phyloP scores from a whole-genome alignment of 2,329 filamentous ascomycete genomes.

The Aspergillus brunneoviolaceus region DNA sequence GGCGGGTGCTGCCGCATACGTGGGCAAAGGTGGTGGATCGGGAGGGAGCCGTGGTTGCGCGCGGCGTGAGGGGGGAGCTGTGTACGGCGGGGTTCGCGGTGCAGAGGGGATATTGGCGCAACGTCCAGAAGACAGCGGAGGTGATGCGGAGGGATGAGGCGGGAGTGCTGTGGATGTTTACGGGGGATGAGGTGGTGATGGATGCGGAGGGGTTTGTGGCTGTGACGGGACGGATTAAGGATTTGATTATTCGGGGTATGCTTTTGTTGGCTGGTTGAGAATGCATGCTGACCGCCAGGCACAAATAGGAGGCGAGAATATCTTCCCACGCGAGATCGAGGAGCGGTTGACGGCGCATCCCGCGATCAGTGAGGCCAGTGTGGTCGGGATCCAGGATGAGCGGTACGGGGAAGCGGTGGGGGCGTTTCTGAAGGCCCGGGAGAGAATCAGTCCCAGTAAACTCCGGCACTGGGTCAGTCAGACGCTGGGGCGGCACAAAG shows the following conservation, averaged over 20 bases:
- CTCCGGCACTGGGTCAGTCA: slow-evolving; percentile 59
- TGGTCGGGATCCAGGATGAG: slow-evolving; percentile 62
- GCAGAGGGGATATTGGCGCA: slow-evolving; percentile 49
- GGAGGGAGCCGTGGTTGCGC: slow-evolving; percentile 60
- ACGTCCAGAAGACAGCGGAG: slow-evolving; percentile 55
- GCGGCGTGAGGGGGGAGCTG: slow-evolving; percentile 66
- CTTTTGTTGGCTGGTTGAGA: too few relatives aligned
- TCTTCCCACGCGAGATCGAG: slow-evolving; percentile 70
- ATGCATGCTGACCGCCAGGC: background rate
- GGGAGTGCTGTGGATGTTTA: slow-evolving; percentile 58
- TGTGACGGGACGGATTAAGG: slow-evolving; percentile 73
- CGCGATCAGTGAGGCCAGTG: slow-evolving; percentile 59
- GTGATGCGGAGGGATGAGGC: slow-evolving; percentile 63
- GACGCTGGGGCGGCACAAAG: slow-evolving; percentile 28
- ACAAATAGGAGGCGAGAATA: slow-evolving; percentile 61
- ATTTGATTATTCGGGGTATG: slow-evolving; percentile 68
- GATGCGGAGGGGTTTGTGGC: slow-evolving; percentile 61
- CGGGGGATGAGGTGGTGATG: slow-evolving; percentile 56
- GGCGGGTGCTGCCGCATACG: slow-evolving; percentile 73
- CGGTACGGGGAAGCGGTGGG: slow-evolving; percentile 32
- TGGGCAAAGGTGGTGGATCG: slow-evolving; percentile 69
- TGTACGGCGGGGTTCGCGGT: slow-evolving; percentile 72
- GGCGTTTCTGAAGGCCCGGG: slow-evolving; percentile 46
- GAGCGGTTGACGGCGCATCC: slow-evolving; percentile 63
- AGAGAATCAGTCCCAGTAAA: slow-evolving; percentile 49